Percentiles rank a stretch among this genome's conserved stretches.
Evolutionary conservation across 139 green algal species (phyloP).

Genomic region (Tetraselmis striata): DNA sequence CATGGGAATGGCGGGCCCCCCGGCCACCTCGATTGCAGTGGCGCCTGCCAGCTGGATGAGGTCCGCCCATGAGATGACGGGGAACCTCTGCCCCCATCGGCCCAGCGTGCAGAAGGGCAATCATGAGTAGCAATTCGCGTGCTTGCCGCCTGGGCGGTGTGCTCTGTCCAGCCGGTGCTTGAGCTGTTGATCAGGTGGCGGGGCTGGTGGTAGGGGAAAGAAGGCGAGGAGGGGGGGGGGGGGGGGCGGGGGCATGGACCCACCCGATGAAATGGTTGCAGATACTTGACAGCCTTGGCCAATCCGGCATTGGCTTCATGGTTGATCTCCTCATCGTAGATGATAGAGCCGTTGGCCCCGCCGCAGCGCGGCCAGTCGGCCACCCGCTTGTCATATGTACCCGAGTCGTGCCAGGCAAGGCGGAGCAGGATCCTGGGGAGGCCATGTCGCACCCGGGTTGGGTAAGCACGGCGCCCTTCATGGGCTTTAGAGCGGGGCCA

Average conservation of each 20-base stretch:
- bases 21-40: conserved; percentile 30
- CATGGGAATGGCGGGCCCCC: conserved; percentile 82
- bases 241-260: too few relatives aligned
- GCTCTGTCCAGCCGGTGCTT: too few relatives aligned
- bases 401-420: conserved; percentile 66
- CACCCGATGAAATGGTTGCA: background rate
- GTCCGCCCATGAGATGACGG: conserved; percentile 56
- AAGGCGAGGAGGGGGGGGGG: background rate
- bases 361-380: conserved; percentile 51
- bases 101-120: too few relatives aligned
- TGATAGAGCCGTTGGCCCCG: conserved; percentile 76
- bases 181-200: too few relatives aligned
- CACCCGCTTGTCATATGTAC: conserved; percentile 63
- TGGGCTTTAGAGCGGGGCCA: too few relatives aligned
- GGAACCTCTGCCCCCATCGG: too few relatives aligned
- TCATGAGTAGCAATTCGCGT: too few relatives aligned
- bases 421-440: conserved; percentile 46
- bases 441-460: too few relatives aligned
- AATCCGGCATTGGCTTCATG: conserved; percentile 74
- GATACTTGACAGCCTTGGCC: background rate
- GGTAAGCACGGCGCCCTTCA: too few relatives aligned
- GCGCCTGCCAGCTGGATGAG: conserved; percentile 42
- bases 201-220: too few relatives aligned
- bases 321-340: conserved; percentile 79
- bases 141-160: too few relatives aligned